Evolutionary conservation across 2,329 filamentous ascomycete genomes (phyloP), one percentile per base, ranked within the genome.

Genomic region (Aureobasidium pullulans): DNA sequence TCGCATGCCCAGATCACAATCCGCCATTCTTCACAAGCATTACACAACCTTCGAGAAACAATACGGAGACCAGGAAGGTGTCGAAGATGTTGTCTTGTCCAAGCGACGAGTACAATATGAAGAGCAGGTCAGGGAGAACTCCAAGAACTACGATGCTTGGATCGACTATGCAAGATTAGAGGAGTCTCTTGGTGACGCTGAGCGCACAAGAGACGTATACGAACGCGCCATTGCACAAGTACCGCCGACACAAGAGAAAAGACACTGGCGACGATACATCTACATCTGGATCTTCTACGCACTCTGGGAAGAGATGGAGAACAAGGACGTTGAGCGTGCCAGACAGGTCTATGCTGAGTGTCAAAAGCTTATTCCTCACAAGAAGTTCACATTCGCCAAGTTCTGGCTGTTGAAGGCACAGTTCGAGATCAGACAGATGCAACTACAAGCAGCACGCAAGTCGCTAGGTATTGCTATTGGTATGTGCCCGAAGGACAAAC

Each of bases 21-120:
- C 93, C 1, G 85, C 87, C 73, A 79, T 81, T 13, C 80, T 99
- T 8, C 93, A 99, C 76, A 95, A 95, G 71, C 86, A 91, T 13
- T 99, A 97, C 72, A 97, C 93, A 0, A 93, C 89, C 0, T 99
- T 99, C 66, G 94, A 99, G 75, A 99, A 99, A 77, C 94, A 99
- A 68, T 99, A 90, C 70, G 94, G 94, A 64, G 92, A 97, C 72
- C 82, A 83, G 59, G 90, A 96, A 67, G 94, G 94, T 4, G 90
- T 99, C 2, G 93, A 97, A 68, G 90, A 97, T 71, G 92, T 97
- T 8, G 90, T 99, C 32, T 72, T 97, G n/a, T 91, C 91, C 15
- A 99, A 99, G 73, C 83, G 94, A 65, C 82, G 94, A 67, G 88
- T 96, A 16, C 85, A 94, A 63, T 99, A 99, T 73, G 94, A 99